A percentile compares a stretch with the other conserved stretches of the same genome.
Conservation (phyloP, 2,329 filamentous ascomycete genomes). For the Leptographium procerum region DNA sequence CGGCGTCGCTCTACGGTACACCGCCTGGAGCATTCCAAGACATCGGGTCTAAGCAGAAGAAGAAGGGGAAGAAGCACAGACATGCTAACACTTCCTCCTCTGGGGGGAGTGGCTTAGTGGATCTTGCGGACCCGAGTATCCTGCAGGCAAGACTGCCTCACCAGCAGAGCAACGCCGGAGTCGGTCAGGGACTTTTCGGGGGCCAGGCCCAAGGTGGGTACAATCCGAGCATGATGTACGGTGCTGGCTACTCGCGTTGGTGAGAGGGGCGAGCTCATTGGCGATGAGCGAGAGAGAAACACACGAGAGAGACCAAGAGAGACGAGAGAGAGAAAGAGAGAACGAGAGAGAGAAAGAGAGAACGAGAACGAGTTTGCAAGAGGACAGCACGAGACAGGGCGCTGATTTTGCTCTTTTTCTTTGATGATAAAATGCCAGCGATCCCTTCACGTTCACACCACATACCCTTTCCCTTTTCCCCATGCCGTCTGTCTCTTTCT, state of each 20-base stretch:
- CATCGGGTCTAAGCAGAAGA: conserved; percentile 94
- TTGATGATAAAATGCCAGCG: background rate
- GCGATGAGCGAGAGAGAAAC: no score
- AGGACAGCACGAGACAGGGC: background rate
- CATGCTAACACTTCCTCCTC: conserved; percentile 99
- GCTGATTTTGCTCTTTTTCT: background rate
- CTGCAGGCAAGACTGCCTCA: conserved; percentile 93
- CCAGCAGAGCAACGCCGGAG: conserved; percentile 68
- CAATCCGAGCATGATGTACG: conserved; percentile 77
- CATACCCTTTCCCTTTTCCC: background rate
- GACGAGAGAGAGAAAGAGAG: conserved; percentile 1
- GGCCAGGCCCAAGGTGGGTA: conserved; percentile 92
- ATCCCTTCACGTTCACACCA: background rate
- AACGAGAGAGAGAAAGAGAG: background rate
- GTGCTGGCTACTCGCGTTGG: conserved; percentile 60
- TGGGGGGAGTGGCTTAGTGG: conserved; percentile 96
- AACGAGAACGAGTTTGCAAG: background rate
- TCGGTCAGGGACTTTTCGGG: conserved; percentile 81
- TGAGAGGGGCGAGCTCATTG: no score
- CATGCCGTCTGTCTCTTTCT: conserved; percentile 1
- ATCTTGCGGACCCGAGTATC: conserved; percentile 99
- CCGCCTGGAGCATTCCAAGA: conserved; percentile 83
- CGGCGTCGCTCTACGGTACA: conserved; percentile 83
- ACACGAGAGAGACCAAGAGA: background rate
- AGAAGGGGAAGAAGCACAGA: conserved; percentile 99